Percentiles rank a stretch among this genome's conserved stretches.
phyloP scores from a whole-genome alignment of 164 flowering plant genomes.

The Magnolia changhungtana region DNA sequence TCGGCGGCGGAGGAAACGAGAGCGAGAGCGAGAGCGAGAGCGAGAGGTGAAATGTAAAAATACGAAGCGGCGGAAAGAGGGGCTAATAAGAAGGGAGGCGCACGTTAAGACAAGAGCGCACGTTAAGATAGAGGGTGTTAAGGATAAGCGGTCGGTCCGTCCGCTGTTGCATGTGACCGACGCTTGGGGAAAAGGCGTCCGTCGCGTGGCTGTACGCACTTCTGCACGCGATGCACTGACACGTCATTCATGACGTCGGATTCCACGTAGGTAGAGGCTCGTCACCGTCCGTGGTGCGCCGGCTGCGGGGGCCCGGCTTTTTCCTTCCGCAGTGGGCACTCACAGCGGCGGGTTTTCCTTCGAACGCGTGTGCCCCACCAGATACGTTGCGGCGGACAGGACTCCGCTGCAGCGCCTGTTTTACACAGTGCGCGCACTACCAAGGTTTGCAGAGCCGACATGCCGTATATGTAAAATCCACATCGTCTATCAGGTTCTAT shows the following conservation, averaged over 20 bases:
- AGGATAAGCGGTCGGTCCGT: constrained; percentile 4
- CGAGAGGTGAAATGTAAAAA: neutral
- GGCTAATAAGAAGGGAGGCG: constrained; percentile 7
- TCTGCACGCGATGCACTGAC: constrained; percentile 10
- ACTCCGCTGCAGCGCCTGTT: too few relatives aligned
- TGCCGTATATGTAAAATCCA: too few relatives aligned
- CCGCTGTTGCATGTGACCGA: neutral
- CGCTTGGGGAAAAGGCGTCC: constrained; percentile 1
- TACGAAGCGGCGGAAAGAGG: neutral
- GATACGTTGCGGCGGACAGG: neutral
- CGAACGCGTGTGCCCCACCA: neutral
- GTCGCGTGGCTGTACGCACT: constrained; percentile 19
- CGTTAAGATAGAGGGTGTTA: neutral
- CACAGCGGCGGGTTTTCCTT: neutral
- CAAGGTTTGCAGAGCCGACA: too few relatives aligned
- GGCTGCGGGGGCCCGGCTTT: constrained; percentile 10
- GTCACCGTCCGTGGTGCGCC: constrained; percentile 36
- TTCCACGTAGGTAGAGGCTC: constrained; percentile 28
- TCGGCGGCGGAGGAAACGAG: constrained; percentile 5
- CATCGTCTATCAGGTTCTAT: too few relatives aligned
- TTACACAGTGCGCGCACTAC: too few relatives aligned
- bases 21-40: neutral
- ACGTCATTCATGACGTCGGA: constrained; percentile 17
- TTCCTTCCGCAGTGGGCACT: neutral
- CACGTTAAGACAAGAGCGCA: neutral